These are phyloP conservation scores for Arthrobotrys iridis DNA, from an alignment of 2,329 filamentous ascomycete species.

Conservation along the genomic window DNA sequence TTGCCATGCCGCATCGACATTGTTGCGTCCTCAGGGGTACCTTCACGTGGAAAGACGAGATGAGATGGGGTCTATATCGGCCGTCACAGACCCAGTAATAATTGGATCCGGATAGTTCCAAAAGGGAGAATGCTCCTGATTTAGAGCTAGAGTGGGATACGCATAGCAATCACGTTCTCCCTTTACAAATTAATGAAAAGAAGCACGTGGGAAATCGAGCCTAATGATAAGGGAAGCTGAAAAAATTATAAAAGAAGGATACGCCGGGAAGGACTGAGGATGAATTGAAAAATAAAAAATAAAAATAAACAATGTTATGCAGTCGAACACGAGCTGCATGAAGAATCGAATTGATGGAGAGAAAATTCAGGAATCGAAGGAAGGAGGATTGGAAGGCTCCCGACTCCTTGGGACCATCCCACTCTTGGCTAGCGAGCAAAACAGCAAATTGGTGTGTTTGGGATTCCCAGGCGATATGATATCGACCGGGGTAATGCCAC, in stretches of 20 bases:
- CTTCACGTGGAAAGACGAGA: background rate
- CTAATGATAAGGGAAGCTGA: background rate
- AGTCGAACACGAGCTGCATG: conserved; percentile 27
- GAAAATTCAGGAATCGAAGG: conserved; percentile 4
- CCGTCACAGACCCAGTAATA: conserved; percentile 12
- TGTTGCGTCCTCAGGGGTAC: background rate
- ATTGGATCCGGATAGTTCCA: conserved; percentile 4
- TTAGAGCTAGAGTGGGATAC: conserved; percentile 27
- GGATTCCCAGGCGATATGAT: conserved; percentile 46
- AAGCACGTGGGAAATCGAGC: conserved; percentile 29
- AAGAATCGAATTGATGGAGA: conserved; percentile 13
- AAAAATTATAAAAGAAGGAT: conserved; percentile 31
- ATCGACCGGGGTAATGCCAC: conserved; percentile 43
- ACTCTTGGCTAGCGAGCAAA: conserved; percentile 41
- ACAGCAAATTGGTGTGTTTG: conserved; percentile 51
- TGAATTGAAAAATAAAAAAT: conserved; percentile 17
- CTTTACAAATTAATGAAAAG: conserved; percentile 48
- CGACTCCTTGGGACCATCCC: conserved; percentile 32
- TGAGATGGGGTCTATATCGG: background rate
- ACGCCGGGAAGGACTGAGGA: conserved; percentile 50
- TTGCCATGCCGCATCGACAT: conserved; percentile 46
- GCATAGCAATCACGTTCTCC: conserved; percentile 45
- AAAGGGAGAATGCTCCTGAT: conserved; percentile 33
- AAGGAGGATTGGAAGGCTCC: conserved; percentile 24
- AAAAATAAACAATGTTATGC: conserved; percentile 5